phyloP scores from a whole-genome alignment of 305 asterid species.

The Fraxinus greggii region DNA sequence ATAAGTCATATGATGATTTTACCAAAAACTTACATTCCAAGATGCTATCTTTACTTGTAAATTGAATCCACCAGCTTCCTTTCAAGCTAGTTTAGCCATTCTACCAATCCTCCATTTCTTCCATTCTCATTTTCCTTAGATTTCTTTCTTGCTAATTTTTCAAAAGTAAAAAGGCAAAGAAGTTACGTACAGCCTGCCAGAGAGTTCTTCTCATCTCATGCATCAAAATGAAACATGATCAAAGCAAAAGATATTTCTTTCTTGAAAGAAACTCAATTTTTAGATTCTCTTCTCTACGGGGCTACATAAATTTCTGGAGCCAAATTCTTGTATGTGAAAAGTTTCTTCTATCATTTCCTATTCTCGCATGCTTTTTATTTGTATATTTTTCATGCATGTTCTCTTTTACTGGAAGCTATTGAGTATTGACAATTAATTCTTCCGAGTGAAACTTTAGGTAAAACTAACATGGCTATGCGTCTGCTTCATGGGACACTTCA shows the following conservation, averaged over 20 bases:
- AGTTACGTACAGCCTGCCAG: background rate
- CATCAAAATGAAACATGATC: constrained; percentile 11
- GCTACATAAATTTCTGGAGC: background rate
- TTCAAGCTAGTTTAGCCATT: constrained; percentile 20
- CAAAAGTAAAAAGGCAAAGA: constrained; percentile 14
- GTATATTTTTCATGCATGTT: background rate
- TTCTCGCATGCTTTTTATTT: constrained; percentile 1
- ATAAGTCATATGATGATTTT: background rate
- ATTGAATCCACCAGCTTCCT: background rate
- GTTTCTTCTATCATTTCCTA: background rate
- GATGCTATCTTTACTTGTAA: constrained; percentile 10
- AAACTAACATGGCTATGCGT: constrained; percentile 39
- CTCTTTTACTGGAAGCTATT: background rate
- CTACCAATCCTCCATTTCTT: constrained; percentile 19
- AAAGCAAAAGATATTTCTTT: constrained; percentile 37
- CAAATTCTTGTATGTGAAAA: background rate
- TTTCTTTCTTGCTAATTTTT: constrained; percentile 30
- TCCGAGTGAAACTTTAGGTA: background rate
- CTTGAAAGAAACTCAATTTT: constrained; percentile 31
- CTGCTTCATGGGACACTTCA: constrained; percentile 81
- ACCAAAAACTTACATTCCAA: background rate
- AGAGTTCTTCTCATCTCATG: background rate
- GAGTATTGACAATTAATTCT: background rate
- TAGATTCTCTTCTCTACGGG: constrained; percentile 21
- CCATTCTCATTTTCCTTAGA: constrained; percentile 5